Conservation (phyloP, 2,329 filamentous ascomycete genomes). For the Aaosphaeria arxii region DNA sequence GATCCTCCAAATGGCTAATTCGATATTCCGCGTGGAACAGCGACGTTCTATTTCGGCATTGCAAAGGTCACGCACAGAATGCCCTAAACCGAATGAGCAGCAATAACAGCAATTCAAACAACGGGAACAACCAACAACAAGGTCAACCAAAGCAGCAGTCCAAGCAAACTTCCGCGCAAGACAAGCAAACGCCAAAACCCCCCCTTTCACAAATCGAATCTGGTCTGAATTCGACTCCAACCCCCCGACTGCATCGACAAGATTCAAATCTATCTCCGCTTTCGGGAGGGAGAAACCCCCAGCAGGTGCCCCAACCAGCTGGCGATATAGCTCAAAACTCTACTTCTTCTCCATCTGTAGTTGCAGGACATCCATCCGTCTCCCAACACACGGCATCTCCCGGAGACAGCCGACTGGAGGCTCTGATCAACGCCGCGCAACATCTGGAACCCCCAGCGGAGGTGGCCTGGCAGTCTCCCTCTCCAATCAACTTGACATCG, state of each 20-base stretch:
- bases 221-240: constrained; percentile 16
- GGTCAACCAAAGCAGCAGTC: constrained; percentile 10
- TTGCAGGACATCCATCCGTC: constrained; percentile 11
- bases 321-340: constrained; percentile 13
- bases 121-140: constrained; percentile 21
- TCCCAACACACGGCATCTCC: constrained; percentile 18
- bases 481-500: constrained; percentile 23
- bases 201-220: constrained; percentile 12
- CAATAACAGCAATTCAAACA: constrained; percentile 23
- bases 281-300: constrained; percentile 20
- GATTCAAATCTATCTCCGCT: constrained; percentile 19
- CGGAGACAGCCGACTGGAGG: constrained; percentile 33
- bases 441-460: constrained; percentile 31
- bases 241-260: constrained; percentile 17
- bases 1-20: too few relatives aligned
- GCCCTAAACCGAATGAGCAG: constrained; percentile 34
- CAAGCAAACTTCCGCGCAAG: constrained; percentile 8
- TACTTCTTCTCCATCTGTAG: constrained; percentile 13
- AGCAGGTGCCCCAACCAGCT: constrained; percentile 18
- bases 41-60: constrained; percentile 51
- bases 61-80: constrained; percentile 49
- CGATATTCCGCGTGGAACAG: constrained; percentile 17
- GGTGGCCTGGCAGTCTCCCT: constrained; percentile 34
- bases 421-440: constrained; percentile 37
- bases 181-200: constrained; percentile 15